Base-by-base conservation (phyloP, 495 filamentous ascomycete species). In the Talaromyces ruber region DNA sequence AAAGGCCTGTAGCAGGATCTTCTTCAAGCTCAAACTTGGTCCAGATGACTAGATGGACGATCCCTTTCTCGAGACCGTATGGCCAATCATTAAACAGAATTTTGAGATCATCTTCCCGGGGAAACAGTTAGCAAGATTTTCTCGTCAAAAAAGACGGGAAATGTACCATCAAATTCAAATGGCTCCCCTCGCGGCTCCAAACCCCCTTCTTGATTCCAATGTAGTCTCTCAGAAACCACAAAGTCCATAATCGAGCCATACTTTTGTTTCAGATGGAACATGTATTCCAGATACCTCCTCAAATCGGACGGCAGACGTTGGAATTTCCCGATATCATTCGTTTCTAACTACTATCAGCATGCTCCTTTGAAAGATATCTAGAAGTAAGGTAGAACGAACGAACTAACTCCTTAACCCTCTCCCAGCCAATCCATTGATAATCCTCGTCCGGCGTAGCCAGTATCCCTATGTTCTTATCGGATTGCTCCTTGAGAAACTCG, bases 81-180 rank as follows among this genome's bases (percentile, higher is more conserved):
- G 92, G 92, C 90, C 91, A 96, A 79, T 96, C 91, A 67, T 96
- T 96, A 74, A 84, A 84, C 21, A 95, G 71, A 43, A 93, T 84
- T 64, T 87, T 89, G 68, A 88, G 69, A 66, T 95, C 88, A 58
- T 86, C 88, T 84, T 58, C 29, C 12, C 24, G 3, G 0, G n/a
- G 3, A 62, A 6, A 28, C 25, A 12, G 58, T 51, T 21, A 32
- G 43, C 29, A 18, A 45, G 8, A 37, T 2, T 2, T 16, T 2
- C 3, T 9, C 29, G 3, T 22, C 32, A 14, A 58, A 22, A 50
- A 34, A 45, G 16, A 3, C 47, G 28, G 22, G 18, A 22, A 12
- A 66, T 74, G 29, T 72, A 84, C 81, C 80, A 59, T 80, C 67
- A 64, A 73, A 74, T 60, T 78, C 72, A 62, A 87, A 87, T 1